Conservation (phyloP, 441 rosid species). For the Cnidoscolus chayamansa region DNA sequence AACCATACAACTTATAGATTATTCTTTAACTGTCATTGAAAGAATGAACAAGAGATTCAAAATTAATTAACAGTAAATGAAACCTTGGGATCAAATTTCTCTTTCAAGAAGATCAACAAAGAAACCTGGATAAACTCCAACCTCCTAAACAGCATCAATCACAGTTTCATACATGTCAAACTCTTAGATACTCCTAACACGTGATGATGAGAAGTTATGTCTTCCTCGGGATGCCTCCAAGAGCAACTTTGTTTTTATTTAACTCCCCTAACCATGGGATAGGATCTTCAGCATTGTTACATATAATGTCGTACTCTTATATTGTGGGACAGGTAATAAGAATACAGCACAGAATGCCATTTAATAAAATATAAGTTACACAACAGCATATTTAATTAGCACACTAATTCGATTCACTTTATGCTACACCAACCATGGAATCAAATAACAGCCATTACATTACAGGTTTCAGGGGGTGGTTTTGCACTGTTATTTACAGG, state of each 20-base stretch:
- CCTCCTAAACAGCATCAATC: neutral
- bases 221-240: neutral
- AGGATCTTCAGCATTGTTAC: too few species aligned
- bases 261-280: neutral
- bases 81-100: neutral
- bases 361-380: too few species aligned
- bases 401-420: too few species aligned
- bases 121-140: neutral
- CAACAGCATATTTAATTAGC: too few species aligned
- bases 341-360: too few species aligned
- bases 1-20: neutral
- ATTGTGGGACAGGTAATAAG: too few species aligned
- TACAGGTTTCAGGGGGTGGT: too few species aligned
- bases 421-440: too few species aligned
- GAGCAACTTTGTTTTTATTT: neutral
- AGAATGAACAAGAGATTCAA: neutral
- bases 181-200: neutral
- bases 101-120: neutral
- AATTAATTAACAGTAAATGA: neutral
- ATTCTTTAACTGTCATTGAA: neutral
- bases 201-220: neutral
- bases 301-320: too few species aligned
- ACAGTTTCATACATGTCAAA: neutral
- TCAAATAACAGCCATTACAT: too few species aligned
- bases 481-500: too few species aligned